Conservation (phyloP, 306 rosid species). For the Rosa multiflora region DNA sequence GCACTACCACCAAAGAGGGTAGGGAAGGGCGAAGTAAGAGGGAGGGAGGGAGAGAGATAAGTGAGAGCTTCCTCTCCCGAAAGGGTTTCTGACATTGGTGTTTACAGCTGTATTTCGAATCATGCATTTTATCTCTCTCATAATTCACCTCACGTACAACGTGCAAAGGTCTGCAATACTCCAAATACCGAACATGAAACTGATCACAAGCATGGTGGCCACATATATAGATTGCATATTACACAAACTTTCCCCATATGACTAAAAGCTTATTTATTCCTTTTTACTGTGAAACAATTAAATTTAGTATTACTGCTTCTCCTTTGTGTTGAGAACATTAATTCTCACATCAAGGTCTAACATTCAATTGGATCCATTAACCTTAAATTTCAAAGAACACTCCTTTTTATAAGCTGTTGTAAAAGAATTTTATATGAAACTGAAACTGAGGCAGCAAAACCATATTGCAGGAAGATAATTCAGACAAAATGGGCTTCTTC, state of each 20-base stretch:
- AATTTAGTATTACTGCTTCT: too few relatives aligned
- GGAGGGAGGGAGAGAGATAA: too few relatives aligned
- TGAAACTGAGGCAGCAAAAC: neutral
- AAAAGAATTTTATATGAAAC: neutral
- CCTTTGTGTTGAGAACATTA: too few relatives aligned
- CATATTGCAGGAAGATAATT: neutral
- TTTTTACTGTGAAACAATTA: too few relatives aligned
- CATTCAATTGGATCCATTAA: too few relatives aligned
- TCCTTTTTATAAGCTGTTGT: neutral
- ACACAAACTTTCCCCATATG: neutral
- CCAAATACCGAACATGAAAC: neutral
- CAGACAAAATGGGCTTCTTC: neutral
- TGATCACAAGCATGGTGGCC: neutral
- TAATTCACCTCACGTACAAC: neutral
- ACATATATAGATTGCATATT: neutral
- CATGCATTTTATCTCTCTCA: neutral
- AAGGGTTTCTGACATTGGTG: too few relatives aligned
- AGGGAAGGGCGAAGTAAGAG: too few relatives aligned
- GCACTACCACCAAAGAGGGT: too few relatives aligned
- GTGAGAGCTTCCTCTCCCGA: too few relatives aligned
- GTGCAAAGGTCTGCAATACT: neutral
- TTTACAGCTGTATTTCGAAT: constrained; percentile 1
- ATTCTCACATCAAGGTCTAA: too few relatives aligned
- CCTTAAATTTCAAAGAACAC: neutral
- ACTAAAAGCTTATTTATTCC: too few relatives aligned